Evolutionary conservation across 2,329 filamentous ascomycete species (phyloP).

Genomic region (Aspergillus tamarii): DNA sequence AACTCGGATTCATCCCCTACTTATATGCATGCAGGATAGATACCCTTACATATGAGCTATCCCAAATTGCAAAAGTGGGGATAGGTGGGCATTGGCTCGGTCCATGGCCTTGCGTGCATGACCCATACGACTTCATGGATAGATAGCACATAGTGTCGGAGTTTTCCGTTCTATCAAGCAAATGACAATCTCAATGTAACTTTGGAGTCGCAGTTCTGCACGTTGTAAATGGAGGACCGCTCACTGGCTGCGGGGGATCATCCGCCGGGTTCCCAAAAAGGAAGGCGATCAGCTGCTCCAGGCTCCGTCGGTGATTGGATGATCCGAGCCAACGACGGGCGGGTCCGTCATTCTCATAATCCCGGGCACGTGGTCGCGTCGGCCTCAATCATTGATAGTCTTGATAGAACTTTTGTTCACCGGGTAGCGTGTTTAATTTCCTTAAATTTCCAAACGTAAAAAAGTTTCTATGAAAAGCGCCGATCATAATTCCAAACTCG

Average conservation of each 20-base stretch:
- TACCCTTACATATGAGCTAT: not conserved
- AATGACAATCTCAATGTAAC: not conserved
- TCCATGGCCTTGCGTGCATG: not conserved
- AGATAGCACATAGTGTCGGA: not conserved
- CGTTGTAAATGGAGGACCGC: constrained; percentile 16
- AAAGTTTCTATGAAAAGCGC: no score
- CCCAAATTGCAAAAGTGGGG: not conserved
- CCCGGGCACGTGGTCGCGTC: not conserved
- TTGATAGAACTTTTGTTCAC: not conserved
- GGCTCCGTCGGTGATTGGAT: not conserved
- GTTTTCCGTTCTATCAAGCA: not conserved
- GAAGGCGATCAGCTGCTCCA: not conserved
- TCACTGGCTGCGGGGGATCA: constrained; percentile 16
- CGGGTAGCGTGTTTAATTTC: not conserved
- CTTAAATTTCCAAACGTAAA: not conserved
- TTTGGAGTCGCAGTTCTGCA: constrained; percentile 7
- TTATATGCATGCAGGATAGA: not conserved
- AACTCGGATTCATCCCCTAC: not conserved
- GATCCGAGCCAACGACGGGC: not conserved
- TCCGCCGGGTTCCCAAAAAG: not conserved
- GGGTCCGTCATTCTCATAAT: not conserved
- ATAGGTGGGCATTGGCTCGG: not conserved
- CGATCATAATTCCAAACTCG: not conserved
- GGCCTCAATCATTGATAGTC: no score
- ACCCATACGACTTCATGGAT: not conserved